Evolutionary conservation across 1,284 basidiomycete species (phyloP), one percentile per base, ranked within the genome.

Genomic region (Pseudozyma sp.): DNA sequence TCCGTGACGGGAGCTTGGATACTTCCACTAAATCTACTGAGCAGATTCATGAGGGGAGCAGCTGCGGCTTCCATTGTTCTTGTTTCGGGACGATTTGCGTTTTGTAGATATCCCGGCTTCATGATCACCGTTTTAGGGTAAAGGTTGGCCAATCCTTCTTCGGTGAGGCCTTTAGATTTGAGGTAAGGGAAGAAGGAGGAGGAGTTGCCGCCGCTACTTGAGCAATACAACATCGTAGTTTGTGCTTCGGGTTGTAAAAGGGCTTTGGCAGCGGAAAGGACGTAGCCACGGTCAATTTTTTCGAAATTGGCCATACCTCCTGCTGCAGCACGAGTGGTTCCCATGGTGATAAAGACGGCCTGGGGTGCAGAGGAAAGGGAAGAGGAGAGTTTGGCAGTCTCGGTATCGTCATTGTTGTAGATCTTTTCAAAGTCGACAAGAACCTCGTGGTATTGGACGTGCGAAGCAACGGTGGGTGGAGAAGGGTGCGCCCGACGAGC

Each of bases 271-370:
- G 90, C 89, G 50, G 89, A 89, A 42, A 93, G 79, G 19, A 93
- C 92, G 80, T 92, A 92, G 79, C 91, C 90, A 80, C 90, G 86
- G 35, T 93, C 92, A 71, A 93, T 92, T 85, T 89, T 90, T 81
- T 91, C 90, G 64, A 92, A 93, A 3, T 87, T 87, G 21, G 87
- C 88, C 1, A 89, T 88, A 66, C 89, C 88, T 2, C 91, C 91
- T 0, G 91, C 92, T 0, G 64, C 59, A 1, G 70, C 77, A 5
- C 73, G 63, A 1, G 77, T 80, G 0, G 78, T 80, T 11, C 78
- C 78, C 48, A 80, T 64, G 14, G 70, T 76, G 55, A 80, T 66
- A 35, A 70, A 76, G 1, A 78, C 51, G 4, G 59, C 47, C 9
- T 73, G 54, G 1, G 71, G 62, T 6, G 71, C 49, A 31, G 25